phyloP scores from a whole-genome alignment of 805 yeast species.

The Cyberlindnera euphorbiiphila region DNA sequence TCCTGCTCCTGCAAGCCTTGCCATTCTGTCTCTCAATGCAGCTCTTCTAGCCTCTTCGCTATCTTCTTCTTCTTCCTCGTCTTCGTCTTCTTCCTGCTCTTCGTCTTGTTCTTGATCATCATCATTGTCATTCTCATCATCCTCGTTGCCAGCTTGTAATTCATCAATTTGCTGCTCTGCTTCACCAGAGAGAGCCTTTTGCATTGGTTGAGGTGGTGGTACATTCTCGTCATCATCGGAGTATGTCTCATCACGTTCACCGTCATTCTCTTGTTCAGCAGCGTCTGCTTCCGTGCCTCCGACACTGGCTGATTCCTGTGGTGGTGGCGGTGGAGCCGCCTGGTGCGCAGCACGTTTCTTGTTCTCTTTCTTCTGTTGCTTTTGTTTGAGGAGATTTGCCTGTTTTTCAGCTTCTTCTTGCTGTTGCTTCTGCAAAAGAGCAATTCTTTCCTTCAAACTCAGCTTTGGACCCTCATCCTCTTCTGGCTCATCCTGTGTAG shows the following conservation, averaged over 20 bases:
- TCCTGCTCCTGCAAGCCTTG: constrained; percentile 83
- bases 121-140: constrained; percentile 42
- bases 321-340: constrained; percentile 4
- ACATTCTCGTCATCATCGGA: constrained; percentile 46
- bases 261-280: constrained; percentile 8
- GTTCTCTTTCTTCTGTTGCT: constrained; percentile 47
- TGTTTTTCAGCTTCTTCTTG: constrained; percentile 74
- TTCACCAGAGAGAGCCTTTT: constrained; percentile 9
- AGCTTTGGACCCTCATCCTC: constrained; percentile 67
- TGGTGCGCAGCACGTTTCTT: constrained; percentile 20
- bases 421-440: constrained; percentile 75
- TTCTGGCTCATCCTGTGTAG: constrained; percentile 29
- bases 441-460: constrained; percentile 84
- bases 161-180: constrained; percentile 5
- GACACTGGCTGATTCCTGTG: background rate
- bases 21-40: constrained; percentile 88
- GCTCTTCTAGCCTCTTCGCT: constrained; percentile 73
- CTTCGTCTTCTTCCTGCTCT: constrained; percentile 41
- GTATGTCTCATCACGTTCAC: constrained; percentile 34
- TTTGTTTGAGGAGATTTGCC: constrained; percentile 51
- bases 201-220: constrained; percentile 3
- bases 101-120: constrained; percentile 15
- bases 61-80: constrained; percentile 58
- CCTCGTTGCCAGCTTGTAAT: constrained; percentile 25
- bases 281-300: constrained; percentile 1